Conservation (phyloP, 306 rosid genomes). For the Malus orientalis region DNA sequence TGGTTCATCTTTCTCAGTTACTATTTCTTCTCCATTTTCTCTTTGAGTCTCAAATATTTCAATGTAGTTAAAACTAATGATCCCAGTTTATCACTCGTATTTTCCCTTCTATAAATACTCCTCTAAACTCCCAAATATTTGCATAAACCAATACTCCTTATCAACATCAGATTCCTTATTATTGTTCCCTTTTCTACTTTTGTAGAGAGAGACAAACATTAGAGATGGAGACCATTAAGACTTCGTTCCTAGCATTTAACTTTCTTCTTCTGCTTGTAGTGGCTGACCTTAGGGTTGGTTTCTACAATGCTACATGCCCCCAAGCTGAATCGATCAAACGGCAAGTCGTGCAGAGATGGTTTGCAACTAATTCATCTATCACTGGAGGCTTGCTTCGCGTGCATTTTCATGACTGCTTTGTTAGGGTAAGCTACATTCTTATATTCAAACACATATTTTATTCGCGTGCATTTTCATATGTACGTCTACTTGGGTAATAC, state of each 20-base stretch:
- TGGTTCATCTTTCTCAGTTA: too few species aligned
- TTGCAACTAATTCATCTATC: constrained; percentile 26
- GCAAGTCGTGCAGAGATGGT: constrained; percentile 26
- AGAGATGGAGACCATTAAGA: constrained; percentile 14
- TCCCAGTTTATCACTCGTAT: neutral
- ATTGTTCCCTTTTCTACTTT: neutral
- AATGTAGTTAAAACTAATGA: neutral
- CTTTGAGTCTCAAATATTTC: too few species aligned
- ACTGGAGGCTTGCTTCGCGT: constrained; percentile 43
- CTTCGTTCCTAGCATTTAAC: neutral
- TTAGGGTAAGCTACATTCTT: constrained; percentile 21
- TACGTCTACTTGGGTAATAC: neutral
- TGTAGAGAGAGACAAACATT: neutral
- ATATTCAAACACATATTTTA: too few species aligned
- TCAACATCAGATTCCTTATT: neutral
- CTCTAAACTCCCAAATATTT: neutral
- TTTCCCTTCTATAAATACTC: neutral
- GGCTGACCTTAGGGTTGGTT: constrained; percentile 31
- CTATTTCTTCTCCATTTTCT: too few species aligned
- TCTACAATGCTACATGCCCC: constrained; percentile 34
- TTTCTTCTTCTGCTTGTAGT: constrained; percentile 25
- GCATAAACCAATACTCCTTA: neutral
- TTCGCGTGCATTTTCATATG: too few species aligned
- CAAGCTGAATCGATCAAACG: constrained; percentile 34
- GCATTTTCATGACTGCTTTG: constrained; percentile 66